A percentile compares a stretch with the other conserved stretches of the same genome.
Evolutionary conservation across 192 early-diverging fungal genomes (phyloP).

Genomic region (Backusella luteola): DNA sequence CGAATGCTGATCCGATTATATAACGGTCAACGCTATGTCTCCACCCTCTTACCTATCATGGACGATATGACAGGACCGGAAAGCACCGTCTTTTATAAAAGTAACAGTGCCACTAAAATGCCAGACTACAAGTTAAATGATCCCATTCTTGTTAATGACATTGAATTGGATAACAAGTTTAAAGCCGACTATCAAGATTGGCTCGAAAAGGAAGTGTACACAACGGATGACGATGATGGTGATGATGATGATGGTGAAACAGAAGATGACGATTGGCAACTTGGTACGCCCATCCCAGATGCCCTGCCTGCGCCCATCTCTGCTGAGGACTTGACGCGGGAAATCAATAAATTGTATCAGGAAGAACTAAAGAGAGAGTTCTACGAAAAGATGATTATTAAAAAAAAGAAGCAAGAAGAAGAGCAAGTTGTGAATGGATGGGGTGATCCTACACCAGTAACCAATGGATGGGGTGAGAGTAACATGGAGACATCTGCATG

Average conservation of each 20-base stretch:
- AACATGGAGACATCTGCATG: background rate
- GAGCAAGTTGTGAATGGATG: background rate
- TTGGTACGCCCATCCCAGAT: conserved; percentile 21
- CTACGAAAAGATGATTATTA: background rate
- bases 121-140: conserved; percentile 4
- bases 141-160: conserved; percentile 8
- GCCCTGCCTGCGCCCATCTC: background rate
- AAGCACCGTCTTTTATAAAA: background rate
- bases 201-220: conserved; percentile 57
- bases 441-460: background rate
- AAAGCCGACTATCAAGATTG: conserved; percentile 67
- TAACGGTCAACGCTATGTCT: conserved; percentile 48
- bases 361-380: conserved; percentile 20
- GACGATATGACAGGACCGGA: conserved; percentile 12
- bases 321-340: background rate
- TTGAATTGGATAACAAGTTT: conserved; percentile 60
- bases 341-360: conserved; percentile 27
- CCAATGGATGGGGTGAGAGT: background rate
- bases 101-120: background rate
- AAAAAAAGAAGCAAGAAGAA: background rate
- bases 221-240: conserved; percentile 10
- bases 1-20: conserved; percentile 60
- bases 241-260: background rate
- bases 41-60: conserved; percentile 1
- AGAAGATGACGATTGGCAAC: background rate